Base-by-base conservation (phyloP, 2,329 filamentous ascomycete species). In the Colletotrichum sp. region DNA sequence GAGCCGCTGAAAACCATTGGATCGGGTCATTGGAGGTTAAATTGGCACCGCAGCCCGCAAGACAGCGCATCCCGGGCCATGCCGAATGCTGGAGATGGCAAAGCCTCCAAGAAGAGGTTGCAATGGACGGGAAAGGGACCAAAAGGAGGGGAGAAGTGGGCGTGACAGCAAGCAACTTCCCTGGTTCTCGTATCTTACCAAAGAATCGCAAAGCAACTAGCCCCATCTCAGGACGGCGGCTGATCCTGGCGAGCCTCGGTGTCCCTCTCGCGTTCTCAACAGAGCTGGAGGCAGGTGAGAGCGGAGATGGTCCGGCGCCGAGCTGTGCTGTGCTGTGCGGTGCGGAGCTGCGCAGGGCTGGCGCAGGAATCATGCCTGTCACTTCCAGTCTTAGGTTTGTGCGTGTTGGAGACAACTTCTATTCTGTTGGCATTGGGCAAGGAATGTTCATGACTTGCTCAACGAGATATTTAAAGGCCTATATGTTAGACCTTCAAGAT, bases 11-110 rank as follows among this genome's bases (percentile, higher is more conserved):
- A 65, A 73, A 65, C 59, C 64, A 75, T 75, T 75, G 73, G 64
- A 68, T 75, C 64, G 70, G 73, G 48, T 68, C 70, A 73, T 75
- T 75, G 57, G 64, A 75, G 70, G 73, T 69, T 75, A 69, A 73
- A 75, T 60, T 68, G 18, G 21, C 16, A 59, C 70, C 64, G 59
- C 28, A 43, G 57, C n/a, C 63, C 32, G 43, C 34, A 72, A 36
- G 12, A 39, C 52, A 43, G 39, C 57, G 28, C 13, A 68, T 69
- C 64, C 70, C 70, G 43, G 73, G 55, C 43, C 70, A 73, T 59
- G 43, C 71, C 64, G 73, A 68, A 16, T 30, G 16, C 10, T 57
- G 59, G 59, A 52, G 30, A 30, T 57, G 24, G 57, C n/a, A 26
- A 43, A 72, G 28, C 8, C 36, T 43, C 13, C 18, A n/a, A 30